Conservation (phyloP, 805 yeast genomes). For the Pichia rugopelliculosa region DNA sequence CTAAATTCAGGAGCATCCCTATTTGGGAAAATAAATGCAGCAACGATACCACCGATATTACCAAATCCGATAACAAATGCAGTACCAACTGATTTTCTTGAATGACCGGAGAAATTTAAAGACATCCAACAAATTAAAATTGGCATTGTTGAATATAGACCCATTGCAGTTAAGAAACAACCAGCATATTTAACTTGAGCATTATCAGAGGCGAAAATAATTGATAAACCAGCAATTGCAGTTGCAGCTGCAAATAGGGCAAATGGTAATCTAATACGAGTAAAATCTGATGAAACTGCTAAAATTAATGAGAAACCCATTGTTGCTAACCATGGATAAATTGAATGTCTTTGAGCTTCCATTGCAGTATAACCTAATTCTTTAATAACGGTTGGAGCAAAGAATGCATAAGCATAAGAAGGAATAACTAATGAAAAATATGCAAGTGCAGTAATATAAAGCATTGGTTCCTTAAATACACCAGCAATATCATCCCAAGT, state of each 20-base stretch:
- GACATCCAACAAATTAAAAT: conserved; percentile 60
- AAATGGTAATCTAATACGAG: conserved; percentile 39
- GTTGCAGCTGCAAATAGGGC: conserved; percentile 28
- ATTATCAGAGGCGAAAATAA: conserved; percentile 41
- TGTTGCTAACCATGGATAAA: conserved; percentile 78
- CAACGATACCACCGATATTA: conserved; percentile 64
- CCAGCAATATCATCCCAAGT: conserved; percentile 36
- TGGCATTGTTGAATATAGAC: conserved; percentile 62
- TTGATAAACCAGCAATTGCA: conserved; percentile 47
- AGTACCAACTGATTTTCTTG: conserved; percentile 43
- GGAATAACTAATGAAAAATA: conserved; percentile 65
- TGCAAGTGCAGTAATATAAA: conserved; percentile 50
- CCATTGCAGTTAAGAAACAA: conserved; percentile 52
- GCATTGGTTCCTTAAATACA: conserved; percentile 53
- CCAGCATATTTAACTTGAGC: conserved; percentile 50
- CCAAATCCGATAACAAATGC: conserved; percentile 63
- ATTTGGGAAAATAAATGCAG: conserved; percentile 49
- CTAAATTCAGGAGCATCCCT: conserved; percentile 51
- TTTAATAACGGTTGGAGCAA: conserved; percentile 59
- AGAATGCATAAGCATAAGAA: conserved; percentile 67
- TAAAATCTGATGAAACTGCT: conserved; percentile 55
- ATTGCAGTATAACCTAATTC: conserved; percentile 60
- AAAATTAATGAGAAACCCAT: conserved; percentile 56
- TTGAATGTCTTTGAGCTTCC: conserved; percentile 70
- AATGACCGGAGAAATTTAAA: conserved; percentile 57